Percentiles rank a stretch among this genome's conserved stretches.
These are phyloP conservation scores for Cordyceps farinosa DNA, from an alignment of 2,329 filamentous ascomycete genomes.

Conservation along the genomic window DNA sequence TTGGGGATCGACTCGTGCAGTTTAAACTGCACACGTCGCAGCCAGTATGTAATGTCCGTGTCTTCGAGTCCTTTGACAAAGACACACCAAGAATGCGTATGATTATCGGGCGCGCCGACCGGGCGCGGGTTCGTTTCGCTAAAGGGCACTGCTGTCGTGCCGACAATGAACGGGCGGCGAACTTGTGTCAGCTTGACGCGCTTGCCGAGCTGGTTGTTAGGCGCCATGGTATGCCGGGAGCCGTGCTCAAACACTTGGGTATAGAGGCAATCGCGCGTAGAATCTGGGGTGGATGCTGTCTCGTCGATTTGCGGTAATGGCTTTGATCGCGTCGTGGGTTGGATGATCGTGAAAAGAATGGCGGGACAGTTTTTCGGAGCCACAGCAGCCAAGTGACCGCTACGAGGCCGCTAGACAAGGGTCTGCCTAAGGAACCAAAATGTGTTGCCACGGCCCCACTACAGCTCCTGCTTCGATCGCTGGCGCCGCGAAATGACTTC, in stretches of 20 bases:
- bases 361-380: neutral
- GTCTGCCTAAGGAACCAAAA: constrained; percentile 16
- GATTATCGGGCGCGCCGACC: constrained; percentile 73
- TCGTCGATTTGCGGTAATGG: neutral
- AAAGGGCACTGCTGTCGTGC: constrained; percentile 75
- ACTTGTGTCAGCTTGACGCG: constrained; percentile 64
- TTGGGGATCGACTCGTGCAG: constrained; percentile 96
- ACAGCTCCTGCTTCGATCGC: constrained; percentile 14
- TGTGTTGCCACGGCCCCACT: constrained; percentile 4
- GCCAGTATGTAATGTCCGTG: constrained; percentile 90
- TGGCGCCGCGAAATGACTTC: constrained; percentile 15
- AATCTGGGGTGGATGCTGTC: neutral
- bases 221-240: constrained; percentile 48
- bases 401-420: constrained; percentile 1
- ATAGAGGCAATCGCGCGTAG: neutral
- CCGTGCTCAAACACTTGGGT: neutral
- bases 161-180: constrained; percentile 66
- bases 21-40: constrained; percentile 96
- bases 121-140: constrained; percentile 78
- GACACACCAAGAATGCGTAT: constrained; percentile 95
- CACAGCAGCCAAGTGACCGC: neutral
- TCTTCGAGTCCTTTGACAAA: constrained; percentile 89
- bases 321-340: neutral
- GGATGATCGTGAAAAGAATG: neutral
- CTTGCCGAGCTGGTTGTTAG: constrained; percentile 55